Evolutionary conservation across 495 filamentous ascomycete species (phyloP), one percentile per base, ranked within the genome.

Genomic region (Penicillium macrosclerotiorum): DNA sequence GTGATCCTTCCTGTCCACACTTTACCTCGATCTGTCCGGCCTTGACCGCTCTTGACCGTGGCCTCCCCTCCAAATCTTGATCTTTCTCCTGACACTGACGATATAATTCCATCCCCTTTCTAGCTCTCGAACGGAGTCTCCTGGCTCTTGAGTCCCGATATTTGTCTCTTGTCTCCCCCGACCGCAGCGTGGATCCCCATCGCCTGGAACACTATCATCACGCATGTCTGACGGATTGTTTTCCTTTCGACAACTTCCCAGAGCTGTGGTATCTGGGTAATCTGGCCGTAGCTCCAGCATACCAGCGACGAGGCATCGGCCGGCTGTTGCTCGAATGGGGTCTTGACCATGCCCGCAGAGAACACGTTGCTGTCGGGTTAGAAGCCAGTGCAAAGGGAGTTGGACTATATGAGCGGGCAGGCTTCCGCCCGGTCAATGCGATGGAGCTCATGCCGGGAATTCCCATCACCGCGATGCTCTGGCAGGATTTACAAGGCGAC

Each of bases 311-410:
- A n/a, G 66, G 60, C 11, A 49, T 56, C 13, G 64, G 57, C 23
- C 54, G 52, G n/a, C 33, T 50, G 18, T 48, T 68, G 9, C 37
- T 66, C 27, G 39, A 47, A 37, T 63, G 53, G 58, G 64, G 58
- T 9, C 39, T 62, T 22, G 46, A 54, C 29, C 52, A 52, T 38
- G 63, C 52, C 8, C 31, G 18, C n/a, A 22, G 22, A 6, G 48
- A 47, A 7, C 13, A 25, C 6, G 38, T 37, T 3, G 34, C 39
- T 0, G 47, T 47, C 14, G 46, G 37, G 1, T 20, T 52, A 13
- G 48, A 52, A 20, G 40, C 44, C 4, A 48, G 37, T 5, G 16
- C 37, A 19, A 37, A 39, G 23, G 41, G 40, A 12, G 30, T 32
- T 17, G 13, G 26, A 5, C 24, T 46, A 13, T 57, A 53, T 13